These are phyloP conservation scores for Cryptosporidium baileyi DNA, from an alignment of 169 alveolate genomes.

Conservation along the genomic window DNA sequence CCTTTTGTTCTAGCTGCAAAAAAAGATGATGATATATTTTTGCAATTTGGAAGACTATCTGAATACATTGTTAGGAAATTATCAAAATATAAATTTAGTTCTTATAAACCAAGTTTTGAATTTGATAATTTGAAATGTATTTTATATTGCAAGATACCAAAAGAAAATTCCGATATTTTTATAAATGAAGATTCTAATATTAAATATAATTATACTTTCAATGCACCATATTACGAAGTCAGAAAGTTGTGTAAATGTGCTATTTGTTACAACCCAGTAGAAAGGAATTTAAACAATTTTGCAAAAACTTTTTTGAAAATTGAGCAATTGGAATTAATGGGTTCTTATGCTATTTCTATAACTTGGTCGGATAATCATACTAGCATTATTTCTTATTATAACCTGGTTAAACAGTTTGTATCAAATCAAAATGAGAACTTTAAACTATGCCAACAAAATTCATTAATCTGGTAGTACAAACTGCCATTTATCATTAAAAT, in stretches of 20 bases:
- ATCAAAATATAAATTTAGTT: conserved; percentile 43
- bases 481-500: not conserved
- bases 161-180: conserved; percentile 66
- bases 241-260: conserved; percentile 85
- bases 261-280: conserved; percentile 69
- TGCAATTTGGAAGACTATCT: conserved; percentile 75
- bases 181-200: conserved; percentile 70
- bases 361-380: conserved; percentile 89
- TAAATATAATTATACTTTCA: not conserved
- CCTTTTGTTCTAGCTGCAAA: conserved; percentile 85
- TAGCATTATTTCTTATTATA: conserved; percentile 71
- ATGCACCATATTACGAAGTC: conserved; percentile 76
- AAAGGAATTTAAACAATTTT: not conserved
- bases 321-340: conserved; percentile 79
- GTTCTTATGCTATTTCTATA: conserved; percentile 87
- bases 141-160: conserved; percentile 39
- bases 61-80: conserved; percentile 76
- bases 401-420: conserved; percentile 5
- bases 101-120: conserved; percentile 56
- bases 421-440: not conserved
- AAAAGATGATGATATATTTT: conserved; percentile 73
- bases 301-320: conserved; percentile 50
- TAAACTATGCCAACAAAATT: conserved; percentile 12
- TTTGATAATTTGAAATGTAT: conserved; percentile 58
- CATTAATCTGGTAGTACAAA: conserved; percentile 26